Evolutionary conservation across 768 basidiomycete species (phyloP).

Genomic region (Boletus rubropictus): DNA sequence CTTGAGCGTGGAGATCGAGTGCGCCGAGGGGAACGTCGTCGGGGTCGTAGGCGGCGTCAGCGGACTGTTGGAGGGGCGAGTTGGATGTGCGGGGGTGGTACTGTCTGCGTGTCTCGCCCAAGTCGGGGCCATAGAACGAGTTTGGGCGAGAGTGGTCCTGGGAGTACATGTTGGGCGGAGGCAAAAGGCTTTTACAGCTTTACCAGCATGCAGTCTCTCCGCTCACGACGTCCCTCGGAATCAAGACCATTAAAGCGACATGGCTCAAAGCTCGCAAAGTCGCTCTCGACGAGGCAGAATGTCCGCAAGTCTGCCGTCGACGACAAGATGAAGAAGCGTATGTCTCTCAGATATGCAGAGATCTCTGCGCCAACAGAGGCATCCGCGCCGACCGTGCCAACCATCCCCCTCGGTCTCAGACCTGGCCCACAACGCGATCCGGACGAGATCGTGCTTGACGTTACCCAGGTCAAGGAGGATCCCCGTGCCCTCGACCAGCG

Average conservation of each 20-base stretch:
- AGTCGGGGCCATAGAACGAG: slow-evolving; percentile 31
- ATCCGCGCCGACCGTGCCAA: slow-evolving; percentile 52
- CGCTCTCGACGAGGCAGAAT: slow-evolving; percentile 33
- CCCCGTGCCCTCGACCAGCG: slow-evolving; percentile 53
- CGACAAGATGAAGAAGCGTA: slow-evolving; percentile 94
- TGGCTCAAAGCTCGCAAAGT: slow-evolving; percentile 30
- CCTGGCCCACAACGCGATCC: slow-evolving; percentile 33
- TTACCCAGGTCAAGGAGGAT: slow-evolving; percentile 44
- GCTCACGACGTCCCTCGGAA: slow-evolving; percentile 46
- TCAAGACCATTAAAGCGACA: slow-evolving; percentile 33
- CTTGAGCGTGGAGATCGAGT: slow-evolving; percentile 29
- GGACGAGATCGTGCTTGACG: slow-evolving; percentile 47
- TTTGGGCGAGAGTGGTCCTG: slow-evolving; percentile 33
- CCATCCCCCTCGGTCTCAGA: slow-evolving; percentile 43
- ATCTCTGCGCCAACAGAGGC: slow-evolving; percentile 65
- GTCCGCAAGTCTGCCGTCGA: slow-evolving; percentile 48
- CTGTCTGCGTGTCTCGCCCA: slow-evolving; percentile 7
- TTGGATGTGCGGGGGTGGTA: slow-evolving; percentile 14
- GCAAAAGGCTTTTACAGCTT: slow-evolving; percentile 16
- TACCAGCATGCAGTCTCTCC: slow-evolving; percentile 49
- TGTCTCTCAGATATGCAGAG: slow-evolving; percentile 91
- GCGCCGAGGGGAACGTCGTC: slow-evolving; percentile 36
- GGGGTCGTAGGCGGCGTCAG: slow-evolving; percentile 34
- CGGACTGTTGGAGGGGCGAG: slow-evolving; percentile 25
- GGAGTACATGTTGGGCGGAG: slow-evolving; percentile 26